These are phyloP conservation scores for Plasmopara viticola DNA, from an alignment of 352 stramenopile genomes.

Conservation along the genomic window DNA sequence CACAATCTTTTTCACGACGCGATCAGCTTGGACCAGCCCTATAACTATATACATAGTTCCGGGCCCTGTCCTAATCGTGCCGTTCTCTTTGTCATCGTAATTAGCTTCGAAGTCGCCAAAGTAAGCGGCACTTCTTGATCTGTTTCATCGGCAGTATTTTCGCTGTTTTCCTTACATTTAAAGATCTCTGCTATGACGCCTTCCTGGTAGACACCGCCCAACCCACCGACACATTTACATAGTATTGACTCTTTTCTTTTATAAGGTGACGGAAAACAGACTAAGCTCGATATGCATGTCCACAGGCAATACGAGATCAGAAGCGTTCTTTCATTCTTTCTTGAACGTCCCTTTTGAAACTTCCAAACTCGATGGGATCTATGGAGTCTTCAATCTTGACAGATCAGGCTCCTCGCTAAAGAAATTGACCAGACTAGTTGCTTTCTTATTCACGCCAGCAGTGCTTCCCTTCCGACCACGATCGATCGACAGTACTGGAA, in stretches of 20 bases:
- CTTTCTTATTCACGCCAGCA: slow-evolving; percentile 36
- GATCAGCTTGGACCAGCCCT: slow-evolving; percentile 77
- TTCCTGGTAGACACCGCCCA: slow-evolving; percentile 12
- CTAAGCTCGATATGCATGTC: slow-evolving; percentile 66
- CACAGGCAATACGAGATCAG: slow-evolving; percentile 67
- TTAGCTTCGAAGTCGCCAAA: slow-evolving; percentile 27
- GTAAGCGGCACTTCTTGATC: slow-evolving; percentile 24
- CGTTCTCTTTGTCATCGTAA: slow-evolving; percentile 42
- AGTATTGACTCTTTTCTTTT: slow-evolving; percentile 63
- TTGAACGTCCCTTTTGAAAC: slow-evolving; percentile 47
- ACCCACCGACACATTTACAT: slow-evolving; percentile 20
- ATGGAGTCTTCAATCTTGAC: slow-evolving; percentile 35
- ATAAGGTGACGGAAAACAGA: slow-evolving; percentile 70
- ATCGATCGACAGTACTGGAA: slow-evolving; percentile 8
- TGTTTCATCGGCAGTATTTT: slow-evolving; percentile 14
- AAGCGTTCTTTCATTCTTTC: slow-evolving; percentile 45
- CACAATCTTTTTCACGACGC: slow-evolving; percentile 93
- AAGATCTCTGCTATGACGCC: slow-evolving; percentile 4
- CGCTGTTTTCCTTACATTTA: slow-evolving; percentile 17
- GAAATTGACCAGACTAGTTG: slow-evolving; percentile 41
- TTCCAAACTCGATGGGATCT: slow-evolving; percentile 28
- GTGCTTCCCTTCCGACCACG: slow-evolving; percentile 16
- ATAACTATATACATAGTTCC: slow-evolving; percentile 40
- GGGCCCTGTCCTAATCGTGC: slow-evolving; percentile 7
- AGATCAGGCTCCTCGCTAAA: slow-evolving; percentile 45